phyloP scores from a whole-genome alignment of 257 asterid species.

The Rehmannia glutinosa region DNA sequence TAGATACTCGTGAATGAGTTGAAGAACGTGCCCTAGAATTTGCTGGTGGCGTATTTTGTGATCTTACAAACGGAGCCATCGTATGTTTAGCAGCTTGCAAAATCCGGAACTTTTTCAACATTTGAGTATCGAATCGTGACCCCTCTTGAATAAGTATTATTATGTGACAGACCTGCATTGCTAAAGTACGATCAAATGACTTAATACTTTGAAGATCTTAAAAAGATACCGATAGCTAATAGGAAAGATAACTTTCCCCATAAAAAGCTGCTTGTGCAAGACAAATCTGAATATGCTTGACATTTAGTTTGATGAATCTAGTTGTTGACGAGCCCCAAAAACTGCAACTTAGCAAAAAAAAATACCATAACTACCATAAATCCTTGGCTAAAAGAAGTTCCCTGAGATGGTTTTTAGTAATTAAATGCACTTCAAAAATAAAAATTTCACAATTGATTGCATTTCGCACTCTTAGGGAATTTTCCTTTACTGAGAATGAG shows the following conservation, averaged over 20 bases:
- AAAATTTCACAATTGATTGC: too few species aligned
- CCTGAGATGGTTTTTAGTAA: not conserved
- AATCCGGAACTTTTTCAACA: conserved; percentile 62
- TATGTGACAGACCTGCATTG: conserved; percentile 93
- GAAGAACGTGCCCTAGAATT: conserved; percentile 44
- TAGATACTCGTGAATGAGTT: conserved; percentile 43
- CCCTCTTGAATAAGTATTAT: conserved; percentile 81
- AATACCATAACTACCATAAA: not conserved
- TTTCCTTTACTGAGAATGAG: too few species aligned
- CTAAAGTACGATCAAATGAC: conserved; percentile 56
- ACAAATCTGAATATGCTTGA: not conserved
- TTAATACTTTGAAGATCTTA: conserved; percentile 22
- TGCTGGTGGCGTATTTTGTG: conserved; percentile 40
- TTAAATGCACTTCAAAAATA: not conserved
- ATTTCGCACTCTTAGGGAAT: too few species aligned
- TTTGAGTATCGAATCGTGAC: conserved; percentile 69
- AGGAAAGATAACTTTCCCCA: not conserved
- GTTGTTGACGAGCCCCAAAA: not conserved
- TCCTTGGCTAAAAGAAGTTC: not conserved
- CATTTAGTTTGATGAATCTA: not conserved
- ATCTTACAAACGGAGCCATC: conserved; percentile 52
- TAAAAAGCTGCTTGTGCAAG: not conserved
- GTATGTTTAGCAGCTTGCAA: conserved; percentile 89
- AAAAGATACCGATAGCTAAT: not conserved
- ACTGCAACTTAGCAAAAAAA: not conserved